Conservation (phyloP, 495 filamentous ascomycete genomes). For the Aspergillus nidulans region DNA sequence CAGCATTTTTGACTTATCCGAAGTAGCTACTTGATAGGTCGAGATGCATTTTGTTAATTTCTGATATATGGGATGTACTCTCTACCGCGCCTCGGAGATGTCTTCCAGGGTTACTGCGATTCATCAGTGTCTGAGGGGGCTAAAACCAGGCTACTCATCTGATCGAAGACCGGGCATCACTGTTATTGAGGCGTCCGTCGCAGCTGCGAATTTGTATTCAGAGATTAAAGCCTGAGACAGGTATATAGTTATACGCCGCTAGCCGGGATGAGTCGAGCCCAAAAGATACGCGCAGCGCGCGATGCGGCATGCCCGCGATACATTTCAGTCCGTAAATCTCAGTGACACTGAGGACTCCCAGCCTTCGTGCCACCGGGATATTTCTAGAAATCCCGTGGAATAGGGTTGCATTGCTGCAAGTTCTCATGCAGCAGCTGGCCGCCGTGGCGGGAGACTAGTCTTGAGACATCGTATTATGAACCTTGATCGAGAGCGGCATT, state of each 20-base stretch:
- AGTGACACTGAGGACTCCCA: neutral
- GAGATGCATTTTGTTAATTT: no score
- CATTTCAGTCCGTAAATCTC: neutral
- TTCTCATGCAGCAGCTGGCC: neutral
- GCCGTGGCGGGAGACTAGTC: neutral
- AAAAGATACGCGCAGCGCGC: neutral
- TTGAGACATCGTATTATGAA: neutral
- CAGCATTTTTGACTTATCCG: neutral
- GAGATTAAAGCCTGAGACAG: neutral
- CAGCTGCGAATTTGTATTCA: neutral
- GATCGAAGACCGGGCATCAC: neutral
- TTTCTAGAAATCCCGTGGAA: neutral
- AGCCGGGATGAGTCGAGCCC: neutral
- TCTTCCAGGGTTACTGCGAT: neutral
- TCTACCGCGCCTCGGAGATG: neutral
- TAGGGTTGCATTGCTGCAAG: neutral
- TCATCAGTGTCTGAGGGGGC: neutral
- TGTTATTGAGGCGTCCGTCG: neutral
- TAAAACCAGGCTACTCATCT: neutral
- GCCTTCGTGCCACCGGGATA: neutral
- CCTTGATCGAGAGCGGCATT: neutral
- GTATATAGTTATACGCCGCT: neutral
- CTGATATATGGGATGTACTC: neutral
- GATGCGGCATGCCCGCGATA: neutral
- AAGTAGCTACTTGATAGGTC: neutral